phyloP scores from a whole-genome alignment of 2,329 filamentous ascomycete genomes.

The Epichloe sibirici region DNA sequence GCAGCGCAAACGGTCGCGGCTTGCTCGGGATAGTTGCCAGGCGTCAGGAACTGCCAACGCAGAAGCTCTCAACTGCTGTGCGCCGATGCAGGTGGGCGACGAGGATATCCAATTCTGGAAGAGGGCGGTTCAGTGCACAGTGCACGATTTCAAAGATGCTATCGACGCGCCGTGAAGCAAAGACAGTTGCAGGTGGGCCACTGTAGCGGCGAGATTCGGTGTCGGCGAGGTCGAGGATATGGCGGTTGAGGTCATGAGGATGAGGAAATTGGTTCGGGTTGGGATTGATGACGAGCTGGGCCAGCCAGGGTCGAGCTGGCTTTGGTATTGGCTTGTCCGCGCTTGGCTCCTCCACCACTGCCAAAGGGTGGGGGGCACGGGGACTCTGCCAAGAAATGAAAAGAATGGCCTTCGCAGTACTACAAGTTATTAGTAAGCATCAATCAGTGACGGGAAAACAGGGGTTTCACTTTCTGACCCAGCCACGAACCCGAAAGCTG shows the following conservation, averaged over 20 bases:
- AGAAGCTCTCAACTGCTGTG: neutral
- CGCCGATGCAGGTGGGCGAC: neutral
- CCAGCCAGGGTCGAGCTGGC: no score
- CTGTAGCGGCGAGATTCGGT: neutral
- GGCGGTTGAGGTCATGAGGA: neutral
- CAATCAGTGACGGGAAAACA: no score
- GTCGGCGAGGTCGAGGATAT: neutral
- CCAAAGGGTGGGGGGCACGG: no score
- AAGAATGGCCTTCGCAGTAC: no score
- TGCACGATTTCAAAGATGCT: neutral
- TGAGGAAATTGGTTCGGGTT: neutral
- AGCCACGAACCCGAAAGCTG: neutral
- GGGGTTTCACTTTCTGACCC: neutral
- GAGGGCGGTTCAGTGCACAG: no score
- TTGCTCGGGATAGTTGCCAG: neutral
- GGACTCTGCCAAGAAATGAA: no score
- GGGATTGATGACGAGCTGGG: conserved; percentile 3
- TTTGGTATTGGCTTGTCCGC: no score
- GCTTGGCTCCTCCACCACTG: no score
- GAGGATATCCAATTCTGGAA: no score
- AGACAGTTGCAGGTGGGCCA: neutral
- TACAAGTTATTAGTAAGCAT: no score
- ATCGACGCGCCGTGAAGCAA: neutral
- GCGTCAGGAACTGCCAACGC: neutral
- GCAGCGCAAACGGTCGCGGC: neutral